A percentile compares a stretch with the other conserved stretches of the same genome.
These are phyloP conservation scores for Globisporangium nagaii DNA, from an alignment of 352 stramenopile genomes.

Conservation along the genomic window DNA sequence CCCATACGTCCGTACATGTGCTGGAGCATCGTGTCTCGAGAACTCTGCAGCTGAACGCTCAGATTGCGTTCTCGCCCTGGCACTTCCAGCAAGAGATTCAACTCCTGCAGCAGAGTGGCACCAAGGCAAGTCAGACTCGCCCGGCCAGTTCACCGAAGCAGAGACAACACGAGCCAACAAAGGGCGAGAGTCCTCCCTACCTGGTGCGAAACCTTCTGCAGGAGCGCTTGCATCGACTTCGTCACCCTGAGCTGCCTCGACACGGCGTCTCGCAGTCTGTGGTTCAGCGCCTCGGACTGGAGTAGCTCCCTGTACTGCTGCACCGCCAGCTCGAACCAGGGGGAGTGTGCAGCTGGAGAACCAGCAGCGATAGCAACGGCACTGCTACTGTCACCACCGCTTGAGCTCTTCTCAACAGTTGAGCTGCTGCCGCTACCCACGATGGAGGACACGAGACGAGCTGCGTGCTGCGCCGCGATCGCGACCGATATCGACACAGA, in stretches of 20 bases:
- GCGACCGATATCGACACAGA: too few relatives aligned
- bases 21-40: background rate
- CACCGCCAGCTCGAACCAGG: constrained; percentile 41
- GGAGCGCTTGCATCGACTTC: constrained; percentile 32
- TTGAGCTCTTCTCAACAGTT: too few relatives aligned
- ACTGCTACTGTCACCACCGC: background rate
- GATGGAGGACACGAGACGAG: too few relatives aligned
- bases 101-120: too few relatives aligned
- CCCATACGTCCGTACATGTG: background rate
- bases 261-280: constrained; percentile 30
- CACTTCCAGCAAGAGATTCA: background rate
- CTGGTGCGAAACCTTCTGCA: constrained; percentile 11
- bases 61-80: background rate
- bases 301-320: constrained; percentile 34
- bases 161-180: background rate
- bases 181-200: too few relatives aligned
- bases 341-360: constrained; percentile 3
- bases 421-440: background rate
- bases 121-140: too few relatives aligned
- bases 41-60: background rate
- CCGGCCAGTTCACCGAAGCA: too few relatives aligned
- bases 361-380: too few relatives aligned
- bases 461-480: background rate
- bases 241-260: constrained; percentile 36
- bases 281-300: constrained; percentile 34